Base-by-base conservation (phyloP, 1,139 yeast species). In the Kodamaea ohmeri region DNA sequence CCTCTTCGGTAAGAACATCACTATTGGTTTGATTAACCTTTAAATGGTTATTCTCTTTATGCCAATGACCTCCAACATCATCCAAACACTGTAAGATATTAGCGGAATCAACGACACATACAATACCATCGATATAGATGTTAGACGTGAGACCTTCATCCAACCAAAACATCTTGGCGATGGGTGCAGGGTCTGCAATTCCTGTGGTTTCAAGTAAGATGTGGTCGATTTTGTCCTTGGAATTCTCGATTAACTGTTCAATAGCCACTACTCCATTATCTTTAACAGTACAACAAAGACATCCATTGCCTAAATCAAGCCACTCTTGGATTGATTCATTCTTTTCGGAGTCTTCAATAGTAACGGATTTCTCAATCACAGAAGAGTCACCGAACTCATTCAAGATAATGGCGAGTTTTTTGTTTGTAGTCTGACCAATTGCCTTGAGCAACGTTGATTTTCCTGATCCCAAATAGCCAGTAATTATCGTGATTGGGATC, bases 171-270 rank as follows among this genome's bases (percentile, higher is more conserved):
- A 92, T 92, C 49, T 81, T 79, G 6, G 97, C 96, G 25, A 92
- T 88, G 0, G 97, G 97, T 0, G 84, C 97, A 0, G 98, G 98
- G 56, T 92, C 97, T 0, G 99, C 98, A n/a, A 94, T 73, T 0
- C 99, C 99, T 0, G 97, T 88, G 0, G 99, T 94, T 56, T 92
- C 99, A 40, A 94, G 65, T 19, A 92, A 60, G 19, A 92, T 89
- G 54, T 92, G 86, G 58, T 94, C 98, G 42, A 92, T 90, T 39
- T 73, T 74, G 32, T 78, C 83, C 12, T 82, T 83, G 28, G 83
- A 76, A 35, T 81, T 74, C 35, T 80, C 83, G 50, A 92, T 81
- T 51, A 92, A 73, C 44, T 87, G 80, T 58, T 92, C 99, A 43
- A 92, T 89, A 0, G 99, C 99, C 26, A 83, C 71, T 1, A 92